Evolutionary conservation across 129 eudicot species (phyloP), one percentile per base, ranked within the genome.

Genomic region (Helichrysum umbraculigerum): DNA sequence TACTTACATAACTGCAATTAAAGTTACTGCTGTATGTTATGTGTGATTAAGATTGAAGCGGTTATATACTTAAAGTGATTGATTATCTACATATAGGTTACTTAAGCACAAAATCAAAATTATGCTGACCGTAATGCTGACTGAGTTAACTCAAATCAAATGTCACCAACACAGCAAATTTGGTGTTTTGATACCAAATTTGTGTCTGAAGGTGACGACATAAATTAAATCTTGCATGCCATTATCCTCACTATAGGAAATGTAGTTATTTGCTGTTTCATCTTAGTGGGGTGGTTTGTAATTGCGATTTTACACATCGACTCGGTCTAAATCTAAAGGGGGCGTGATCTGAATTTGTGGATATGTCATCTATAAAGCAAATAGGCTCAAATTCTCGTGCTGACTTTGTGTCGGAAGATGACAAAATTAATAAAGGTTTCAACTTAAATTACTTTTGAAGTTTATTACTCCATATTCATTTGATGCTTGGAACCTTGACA

Each of bases 161-260:
- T n/a, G 66, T 60, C 66, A 61, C 66, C 66, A 61, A 61, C 66
- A 61, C 66, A 61, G 32, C 66, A 61, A 61, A 29, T 61, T 61
- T 61, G 66, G 34, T 61, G 32, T 25, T 14, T 28, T 20, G 25
- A 14, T 61, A 25, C 35, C 35, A 61, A 61, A 61, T 61, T 61
- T 25, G 66, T 61, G 66, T 61, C 17, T 61, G 35, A 61, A 61
- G 66, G 66, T 61, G 35, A 61, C 66, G 1, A 61, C 12, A 61
- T 7, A 61, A 22, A 61, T 20, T 50, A 61, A 20, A 29, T 61
- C 66, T 25, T 29, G 33, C 37, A 11, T 61, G 32, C 25, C 32
- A 20, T 61, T 50, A 25, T 6, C 12, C 66, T 28, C 17, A 30
- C 66, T 61, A 9, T 30, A 21, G 34, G 37, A 15, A 1, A 61